A percentile compares a stretch with the other conserved stretches of the same genome.
These are phyloP conservation scores for Ramaria rubella DNA, from an alignment of 768 basidiomycete genomes.

Conservation along the genomic window DNA sequence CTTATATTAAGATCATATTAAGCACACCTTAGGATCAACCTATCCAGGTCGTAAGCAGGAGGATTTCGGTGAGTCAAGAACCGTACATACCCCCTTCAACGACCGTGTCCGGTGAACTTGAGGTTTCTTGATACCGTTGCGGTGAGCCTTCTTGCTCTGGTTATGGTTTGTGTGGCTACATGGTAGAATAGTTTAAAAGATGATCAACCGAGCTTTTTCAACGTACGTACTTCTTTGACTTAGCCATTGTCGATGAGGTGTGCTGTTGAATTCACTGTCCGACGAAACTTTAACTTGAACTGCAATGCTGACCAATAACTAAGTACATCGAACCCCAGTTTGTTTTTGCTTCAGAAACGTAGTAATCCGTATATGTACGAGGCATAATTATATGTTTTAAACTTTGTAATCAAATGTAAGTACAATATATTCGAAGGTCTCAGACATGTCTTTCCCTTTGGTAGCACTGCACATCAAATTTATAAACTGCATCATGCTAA, in stretches of 20 bases:
- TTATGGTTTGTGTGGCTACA: conserved; percentile 93
- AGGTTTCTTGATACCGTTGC: conserved; percentile 92
- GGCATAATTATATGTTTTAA: too few relatives aligned
- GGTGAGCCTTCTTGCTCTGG: conserved; percentile 94
- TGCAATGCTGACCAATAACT: neutral
- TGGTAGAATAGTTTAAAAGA: conserved; percentile 14
- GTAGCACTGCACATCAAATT: too few relatives aligned
- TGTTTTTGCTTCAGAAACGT: too few relatives aligned
- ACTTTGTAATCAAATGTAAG: too few relatives aligned
- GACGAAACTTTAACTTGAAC: conserved; percentile 4
- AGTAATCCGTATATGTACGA: too few relatives aligned
- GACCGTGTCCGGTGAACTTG: conserved; percentile 67
- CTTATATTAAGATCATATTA: conserved; percentile 3
- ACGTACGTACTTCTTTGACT: conserved; percentile 86
- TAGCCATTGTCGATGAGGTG: conserved; percentile 59
- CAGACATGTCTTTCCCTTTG: too few relatives aligned
- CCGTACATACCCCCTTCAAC: conserved; percentile 78
- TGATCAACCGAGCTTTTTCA: conserved; percentile 12
- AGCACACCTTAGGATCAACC: conserved; percentile 72
- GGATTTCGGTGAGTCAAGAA: conserved; percentile 4
- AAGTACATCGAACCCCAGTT: too few relatives aligned
- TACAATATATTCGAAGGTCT: too few relatives aligned
- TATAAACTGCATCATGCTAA: too few relatives aligned
- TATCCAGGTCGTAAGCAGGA: conserved; percentile 24
- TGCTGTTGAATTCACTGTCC: neutral